phyloP scores from a whole-genome alignment of 1,284 basidiomycete species.

The Irpex sp. region DNA sequence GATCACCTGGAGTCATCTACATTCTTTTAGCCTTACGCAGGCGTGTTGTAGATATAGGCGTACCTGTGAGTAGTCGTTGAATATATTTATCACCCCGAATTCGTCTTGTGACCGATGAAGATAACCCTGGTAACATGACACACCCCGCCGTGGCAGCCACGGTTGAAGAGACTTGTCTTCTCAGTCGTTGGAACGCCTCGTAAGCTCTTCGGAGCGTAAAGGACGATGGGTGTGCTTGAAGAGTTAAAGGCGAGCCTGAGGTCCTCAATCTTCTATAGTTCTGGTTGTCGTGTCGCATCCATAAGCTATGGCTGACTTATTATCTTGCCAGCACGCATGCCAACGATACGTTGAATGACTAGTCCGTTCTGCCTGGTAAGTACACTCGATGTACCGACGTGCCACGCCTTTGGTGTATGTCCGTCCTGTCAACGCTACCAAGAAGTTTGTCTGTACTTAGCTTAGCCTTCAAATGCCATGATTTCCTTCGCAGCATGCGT shows the following conservation, averaged over 20 bases:
- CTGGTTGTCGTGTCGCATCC: background rate
- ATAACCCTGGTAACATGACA: slow-evolving; percentile 85
- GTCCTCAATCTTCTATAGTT: slow-evolving; percentile 17
- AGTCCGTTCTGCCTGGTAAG: no score
- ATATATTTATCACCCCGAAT: slow-evolving; percentile 15
- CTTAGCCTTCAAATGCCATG: no score
- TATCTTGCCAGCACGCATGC: background rate
- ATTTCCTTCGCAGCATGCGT: no score
- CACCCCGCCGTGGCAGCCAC: slow-evolving; percentile 40
- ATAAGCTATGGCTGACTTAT: background rate
- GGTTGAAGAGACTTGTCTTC: background rate
- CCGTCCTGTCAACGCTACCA: no score
- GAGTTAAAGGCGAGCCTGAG: slow-evolving; percentile 87
- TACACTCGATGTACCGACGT: no score
- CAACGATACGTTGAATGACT: no score
- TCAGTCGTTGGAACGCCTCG: background rate
- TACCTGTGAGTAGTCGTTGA: slow-evolving; percentile 2
- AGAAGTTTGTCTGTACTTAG: no score
- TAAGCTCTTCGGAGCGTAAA: background rate
- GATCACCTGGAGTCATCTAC: slow-evolving; percentile 83
- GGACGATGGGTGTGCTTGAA: slow-evolving; percentile 58
- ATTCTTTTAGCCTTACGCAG: slow-evolving; percentile 29
- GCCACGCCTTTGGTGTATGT: no score
- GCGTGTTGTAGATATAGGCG: slow-evolving; percentile 1
- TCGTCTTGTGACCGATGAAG: slow-evolving; percentile 48